Evolutionary conservation across 345 rosid genomes (phyloP).

Genomic region (Gossypium arboreum): DNA sequence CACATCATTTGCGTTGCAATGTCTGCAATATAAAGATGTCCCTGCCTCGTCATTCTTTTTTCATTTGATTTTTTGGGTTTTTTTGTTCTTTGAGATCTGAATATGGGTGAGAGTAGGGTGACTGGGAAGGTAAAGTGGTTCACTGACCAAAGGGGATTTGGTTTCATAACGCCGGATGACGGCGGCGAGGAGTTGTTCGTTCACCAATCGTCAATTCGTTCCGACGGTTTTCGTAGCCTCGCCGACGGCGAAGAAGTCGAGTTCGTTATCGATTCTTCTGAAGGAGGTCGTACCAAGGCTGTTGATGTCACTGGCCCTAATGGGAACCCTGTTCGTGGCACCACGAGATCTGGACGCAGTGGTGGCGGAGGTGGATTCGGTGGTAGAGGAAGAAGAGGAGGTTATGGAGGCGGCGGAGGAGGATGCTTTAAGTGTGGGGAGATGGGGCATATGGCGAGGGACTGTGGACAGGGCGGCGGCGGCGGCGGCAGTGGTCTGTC

Average conservation of each 20-base stretch:
- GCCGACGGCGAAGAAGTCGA: too few relatives aligned
- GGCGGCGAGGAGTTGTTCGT: too few relatives aligned
- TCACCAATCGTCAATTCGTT: too few relatives aligned
- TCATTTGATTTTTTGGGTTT: neutral
- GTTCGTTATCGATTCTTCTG: too few relatives aligned
- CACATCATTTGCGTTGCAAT: slow-evolving; percentile 14
- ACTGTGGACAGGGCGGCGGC: slow-evolving; percentile 36
- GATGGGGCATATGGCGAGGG: slow-evolving; percentile 21
- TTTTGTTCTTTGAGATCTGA: slow-evolving; percentile 4
- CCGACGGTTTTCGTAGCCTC: too few relatives aligned
- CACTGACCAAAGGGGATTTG: slow-evolving; percentile 33
- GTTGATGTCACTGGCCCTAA: slow-evolving; percentile 72
- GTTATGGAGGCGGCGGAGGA: slow-evolving; percentile 19
- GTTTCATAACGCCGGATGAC: too few relatives aligned
- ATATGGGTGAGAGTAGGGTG: slow-evolving; percentile 38
- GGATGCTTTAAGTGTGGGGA: slow-evolving; percentile 37
- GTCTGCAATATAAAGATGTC: slow-evolving; percentile 26
- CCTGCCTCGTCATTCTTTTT: slow-evolving; percentile 16
- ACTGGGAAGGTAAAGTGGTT: slow-evolving; percentile 74
- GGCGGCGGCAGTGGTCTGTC: slow-evolving; percentile 39
- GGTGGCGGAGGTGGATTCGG: slow-evolving; percentile 23
- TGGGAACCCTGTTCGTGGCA: slow-evolving; percentile 41
- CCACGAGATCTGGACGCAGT: slow-evolving; percentile 42
- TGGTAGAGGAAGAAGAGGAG: slow-evolving; percentile 26
- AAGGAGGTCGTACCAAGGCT: slow-evolving; percentile 23